Percentiles rank a stretch among this genome's conserved stretches.
These are phyloP conservation scores for Solanum hybrid DNA, from an alignment of 305 asterid genomes.

Conservation along the genomic window DNA sequence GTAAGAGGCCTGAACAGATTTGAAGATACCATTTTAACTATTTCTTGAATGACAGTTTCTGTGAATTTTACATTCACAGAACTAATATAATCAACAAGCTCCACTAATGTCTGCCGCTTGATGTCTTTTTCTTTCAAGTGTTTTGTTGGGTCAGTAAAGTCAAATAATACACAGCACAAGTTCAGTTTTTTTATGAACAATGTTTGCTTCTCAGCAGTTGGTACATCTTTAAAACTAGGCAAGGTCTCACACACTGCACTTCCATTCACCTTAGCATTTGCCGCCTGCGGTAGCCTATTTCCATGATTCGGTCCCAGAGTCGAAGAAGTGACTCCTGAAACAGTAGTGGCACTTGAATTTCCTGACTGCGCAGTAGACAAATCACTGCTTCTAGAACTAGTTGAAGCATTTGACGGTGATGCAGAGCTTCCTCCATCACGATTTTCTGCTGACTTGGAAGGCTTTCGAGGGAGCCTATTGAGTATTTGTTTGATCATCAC, in stretches of 20 bases:
- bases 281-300: slow-evolving; percentile 36
- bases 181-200: slow-evolving; percentile 64
- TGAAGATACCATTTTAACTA: slow-evolving; percentile 53
- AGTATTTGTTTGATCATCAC: slow-evolving; percentile 87
- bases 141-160: slow-evolving; percentile 73
- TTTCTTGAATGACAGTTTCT: slow-evolving; percentile 74
- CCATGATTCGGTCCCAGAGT: slow-evolving; percentile 37
- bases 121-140: slow-evolving; percentile 81
- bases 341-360: slow-evolving; percentile 31
- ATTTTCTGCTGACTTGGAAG: slow-evolving; percentile 58
- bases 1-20: slow-evolving; percentile 70
- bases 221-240: slow-evolving; percentile 80
- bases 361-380: slow-evolving; percentile 32
- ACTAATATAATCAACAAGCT: slow-evolving; percentile 69
- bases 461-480: slow-evolving; percentile 84
- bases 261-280: slow-evolving; percentile 43
- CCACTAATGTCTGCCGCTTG: slow-evolving; percentile 75
- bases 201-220: slow-evolving; percentile 70
- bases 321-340: slow-evolving; percentile 30
- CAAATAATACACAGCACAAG: slow-evolving; percentile 63
- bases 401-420: slow-evolving; percentile 43
- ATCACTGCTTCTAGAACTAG: slow-evolving; percentile 43
- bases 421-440: slow-evolving; percentile 77
- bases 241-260: slow-evolving; percentile 52
- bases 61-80: slow-evolving; percentile 69